Evolutionary conservation across 495 filamentous ascomycete species (phyloP).

Genomic region (Penicillium cinerascens): DNA sequence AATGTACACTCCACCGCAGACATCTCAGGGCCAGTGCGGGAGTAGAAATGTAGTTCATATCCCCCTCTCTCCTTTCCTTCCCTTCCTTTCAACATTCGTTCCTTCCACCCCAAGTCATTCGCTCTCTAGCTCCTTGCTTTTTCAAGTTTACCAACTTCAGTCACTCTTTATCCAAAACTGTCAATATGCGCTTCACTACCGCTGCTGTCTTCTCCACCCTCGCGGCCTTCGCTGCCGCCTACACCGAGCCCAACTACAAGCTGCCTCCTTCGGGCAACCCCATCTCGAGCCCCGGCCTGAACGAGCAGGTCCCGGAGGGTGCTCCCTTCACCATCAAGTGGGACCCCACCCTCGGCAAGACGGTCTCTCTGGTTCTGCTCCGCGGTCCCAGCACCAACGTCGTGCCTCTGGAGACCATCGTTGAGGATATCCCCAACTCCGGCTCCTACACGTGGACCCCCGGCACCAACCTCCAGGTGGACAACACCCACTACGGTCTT

Average conservation of each 20-base stretch:
- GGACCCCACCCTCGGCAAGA: conserved; percentile 43
- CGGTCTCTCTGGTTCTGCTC: conserved; percentile 60
- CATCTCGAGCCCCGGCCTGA: conserved; percentile 49
- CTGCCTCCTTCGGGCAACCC: conserved; percentile 56
- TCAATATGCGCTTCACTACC: conserved; percentile 53
- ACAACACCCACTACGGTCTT: conserved; percentile 59
- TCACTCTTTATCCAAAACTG: conserved; percentile 20
- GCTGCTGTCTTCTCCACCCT: conserved; percentile 46
- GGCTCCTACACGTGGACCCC: conserved; percentile 59
- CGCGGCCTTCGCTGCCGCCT: conserved; percentile 50
- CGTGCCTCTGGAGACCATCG: conserved; percentile 50
- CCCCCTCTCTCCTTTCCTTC: conserved; percentile 21
- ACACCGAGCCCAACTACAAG: conserved; percentile 48
- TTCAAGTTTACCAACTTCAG: conserved; percentile 12
- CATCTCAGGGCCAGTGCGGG: not conserved
- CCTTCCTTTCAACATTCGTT: conserved; percentile 19
- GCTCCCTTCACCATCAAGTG: conserved; percentile 60
- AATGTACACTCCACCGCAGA: not conserved
- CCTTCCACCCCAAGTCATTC: conserved; percentile 11
- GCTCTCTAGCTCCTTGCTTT: not conserved
- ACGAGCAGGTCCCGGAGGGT: conserved; percentile 53
- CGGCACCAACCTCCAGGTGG: conserved; percentile 41
- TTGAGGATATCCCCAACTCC: conserved; percentile 53
- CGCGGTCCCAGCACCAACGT: conserved; percentile 58
- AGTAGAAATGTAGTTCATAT: conserved; percentile 17